phyloP scores from a whole-genome alignment of 2,329 filamentous ascomycete species.

The Dendryphion nanum region DNA sequence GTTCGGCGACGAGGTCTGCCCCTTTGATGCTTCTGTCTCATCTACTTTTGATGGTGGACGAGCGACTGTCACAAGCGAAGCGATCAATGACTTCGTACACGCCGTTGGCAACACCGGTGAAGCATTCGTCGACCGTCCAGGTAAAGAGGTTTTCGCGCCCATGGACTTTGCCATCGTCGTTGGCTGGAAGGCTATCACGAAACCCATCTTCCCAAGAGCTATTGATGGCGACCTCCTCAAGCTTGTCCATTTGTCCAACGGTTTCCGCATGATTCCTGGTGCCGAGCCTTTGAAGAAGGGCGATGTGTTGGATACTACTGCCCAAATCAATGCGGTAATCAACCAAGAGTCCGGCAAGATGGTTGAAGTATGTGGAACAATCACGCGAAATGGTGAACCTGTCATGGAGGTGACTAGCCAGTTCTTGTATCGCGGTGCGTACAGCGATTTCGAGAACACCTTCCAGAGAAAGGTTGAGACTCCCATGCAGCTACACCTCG shows the following conservation, averaged over 20 bases:
- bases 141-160: constrained; percentile 89
- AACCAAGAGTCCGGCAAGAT: constrained; percentile 99
- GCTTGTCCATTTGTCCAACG: constrained; percentile 94
- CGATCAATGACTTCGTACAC: constrained; percentile 98
- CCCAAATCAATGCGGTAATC: constrained; percentile 95
- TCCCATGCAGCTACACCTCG: constrained; percentile 88
- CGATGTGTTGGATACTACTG: constrained; percentile 86
- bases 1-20: constrained; percentile 84
- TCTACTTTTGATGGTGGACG: constrained; percentile 88
- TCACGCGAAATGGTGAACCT: constrained; percentile 74
- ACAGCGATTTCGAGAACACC: constrained; percentile 94
- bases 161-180: constrained; percentile 99
- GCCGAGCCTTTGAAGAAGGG: constrained; percentile 94
- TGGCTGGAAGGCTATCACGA: constrained; percentile 98
- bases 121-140: constrained; percentile 92
- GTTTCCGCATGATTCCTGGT: constrained; percentile 96
- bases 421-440: constrained; percentile 91
- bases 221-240: constrained; percentile 96
- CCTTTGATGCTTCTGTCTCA: constrained; percentile 81
- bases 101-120: constrained; percentile 97
- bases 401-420: constrained; percentile 99
- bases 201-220: constrained; percentile 95
- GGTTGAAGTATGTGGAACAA: constrained; percentile 99
- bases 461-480: constrained; percentile 98
- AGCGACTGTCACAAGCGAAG: constrained; percentile 82